Conservation (phyloP, 768 basidiomycete genomes). For the Lactarius deliciosus region DNA sequence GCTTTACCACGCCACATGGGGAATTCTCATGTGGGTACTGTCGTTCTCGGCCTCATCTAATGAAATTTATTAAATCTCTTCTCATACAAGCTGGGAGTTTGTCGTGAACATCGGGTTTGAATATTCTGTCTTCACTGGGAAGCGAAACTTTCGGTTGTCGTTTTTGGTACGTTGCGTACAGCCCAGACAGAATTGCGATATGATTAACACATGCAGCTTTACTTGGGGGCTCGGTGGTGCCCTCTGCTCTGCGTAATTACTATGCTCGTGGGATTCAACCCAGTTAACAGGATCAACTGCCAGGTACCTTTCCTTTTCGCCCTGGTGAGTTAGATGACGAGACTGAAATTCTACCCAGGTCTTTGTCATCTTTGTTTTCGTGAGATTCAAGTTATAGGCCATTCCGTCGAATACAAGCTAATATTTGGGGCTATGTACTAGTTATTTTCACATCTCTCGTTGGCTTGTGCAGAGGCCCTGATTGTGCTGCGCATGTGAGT, state of each 20-base stretch:
- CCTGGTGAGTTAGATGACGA: background rate
- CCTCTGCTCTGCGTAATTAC: background rate
- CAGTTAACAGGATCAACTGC: background rate
- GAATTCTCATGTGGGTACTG: no score
- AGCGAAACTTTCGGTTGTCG: background rate
- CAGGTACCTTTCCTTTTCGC: background rate
- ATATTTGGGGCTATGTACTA: background rate
- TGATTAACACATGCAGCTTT: background rate
- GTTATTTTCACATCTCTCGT: slow-evolving; percentile 1
- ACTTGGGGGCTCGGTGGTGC: background rate
- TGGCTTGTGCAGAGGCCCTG: slow-evolving; percentile 16
- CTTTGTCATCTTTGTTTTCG: background rate
- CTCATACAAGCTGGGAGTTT: background rate
- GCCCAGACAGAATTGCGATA: background rate
- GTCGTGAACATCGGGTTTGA: background rate
- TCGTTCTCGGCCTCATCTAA: no score
- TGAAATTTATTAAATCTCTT: background rate
- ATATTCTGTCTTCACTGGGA: background rate
- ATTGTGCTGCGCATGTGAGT: slow-evolving; percentile 24
- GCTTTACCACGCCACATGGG: no score
- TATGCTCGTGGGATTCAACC: background rate
- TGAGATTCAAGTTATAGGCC: background rate
- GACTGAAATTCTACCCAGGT: background rate
- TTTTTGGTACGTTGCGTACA: background rate
- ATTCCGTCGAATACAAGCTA: background rate